A percentile compares a stretch with the other conserved stretches of the same genome.
phyloP scores from a whole-genome alignment of 192 early-diverging fungal genomes.

The Gigaspora rosea region DNA sequence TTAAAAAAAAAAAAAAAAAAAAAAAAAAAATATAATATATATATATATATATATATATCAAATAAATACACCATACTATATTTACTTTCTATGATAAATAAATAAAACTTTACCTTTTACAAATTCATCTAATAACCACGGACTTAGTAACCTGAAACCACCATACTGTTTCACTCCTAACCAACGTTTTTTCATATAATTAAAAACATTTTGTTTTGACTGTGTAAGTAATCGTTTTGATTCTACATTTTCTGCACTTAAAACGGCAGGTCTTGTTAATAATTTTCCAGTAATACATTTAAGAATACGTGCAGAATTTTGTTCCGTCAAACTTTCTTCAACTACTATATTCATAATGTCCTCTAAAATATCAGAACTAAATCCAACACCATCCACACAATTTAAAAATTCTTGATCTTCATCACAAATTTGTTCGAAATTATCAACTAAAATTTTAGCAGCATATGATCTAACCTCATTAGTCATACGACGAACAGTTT shows the following conservation, averaged over 20 bases:
- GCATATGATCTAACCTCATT: conserved; percentile 6
- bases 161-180: conserved; percentile 21
- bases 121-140: conserved; percentile 24
- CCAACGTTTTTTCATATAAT: conserved; percentile 31
- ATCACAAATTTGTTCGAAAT: conserved; percentile 28
- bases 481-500: conserved; percentile 13
- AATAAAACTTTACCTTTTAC: conserved; percentile 9
- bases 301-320: conserved; percentile 8
- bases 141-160: conserved; percentile 19
- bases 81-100: no score
- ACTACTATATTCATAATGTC: conserved; percentile 30
- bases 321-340: conserved; percentile 26
- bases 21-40: no score
- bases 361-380: conserved; percentile 30
- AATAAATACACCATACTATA: no score
- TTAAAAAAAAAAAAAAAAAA: no score
- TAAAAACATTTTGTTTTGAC: conserved; percentile 28
- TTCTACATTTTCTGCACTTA: conserved; percentile 22
- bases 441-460: conserved; percentile 22
- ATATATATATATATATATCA: no score
- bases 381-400: conserved; percentile 33
- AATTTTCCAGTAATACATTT: conserved; percentile 28
- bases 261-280: conserved; percentile 25
- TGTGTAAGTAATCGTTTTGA: conserved; percentile 14
- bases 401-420: conserved; percentile 30